phyloP scores from a whole-genome alignment of 2,329 filamentous ascomycete genomes.

The Fusarium sp. region DNA sequence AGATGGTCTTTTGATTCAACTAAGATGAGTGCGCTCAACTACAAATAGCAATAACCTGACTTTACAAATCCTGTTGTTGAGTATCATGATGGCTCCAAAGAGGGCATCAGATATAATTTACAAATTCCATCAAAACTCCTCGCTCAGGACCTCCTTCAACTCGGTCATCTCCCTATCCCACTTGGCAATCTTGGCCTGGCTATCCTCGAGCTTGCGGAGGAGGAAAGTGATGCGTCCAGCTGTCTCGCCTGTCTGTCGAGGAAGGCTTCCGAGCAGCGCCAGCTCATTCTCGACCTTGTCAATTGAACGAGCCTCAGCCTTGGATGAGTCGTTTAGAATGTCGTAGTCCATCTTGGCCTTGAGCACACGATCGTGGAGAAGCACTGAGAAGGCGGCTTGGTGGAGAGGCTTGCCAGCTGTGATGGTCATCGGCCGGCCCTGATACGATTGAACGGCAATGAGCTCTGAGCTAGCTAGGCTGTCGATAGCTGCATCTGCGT shows the following conservation, averaged over 20 bases:
- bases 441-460: conserved; percentile 77
- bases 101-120: not conserved
- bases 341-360: conserved; percentile 79
- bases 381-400: conserved; percentile 80
- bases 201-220: conserved; percentile 76
- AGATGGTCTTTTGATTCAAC: not conserved
- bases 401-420: conserved; percentile 88
- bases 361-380: conserved; percentile 79
- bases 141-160: conserved; percentile 74
- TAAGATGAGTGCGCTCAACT: not conserved
- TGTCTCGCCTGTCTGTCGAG: conserved; percentile 77
- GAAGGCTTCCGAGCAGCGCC: conserved; percentile 74
- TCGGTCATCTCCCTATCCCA: conserved; percentile 78
- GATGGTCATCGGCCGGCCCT: conserved; percentile 83
- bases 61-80: not conserved
- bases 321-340: conserved; percentile 75
- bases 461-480: conserved; percentile 87
- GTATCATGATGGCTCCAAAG: not conserved
- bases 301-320: conserved; percentile 79
- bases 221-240: conserved; percentile 77
- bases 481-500: conserved; percentile 81
- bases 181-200: conserved; percentile 78
- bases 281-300: conserved; percentile 85
- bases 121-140: conserved; percentile 54
- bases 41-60: not conserved